Base-by-base conservation (phyloP, 2,329 filamentous ascomycete species). In the Fusarium burgessii region DNA sequence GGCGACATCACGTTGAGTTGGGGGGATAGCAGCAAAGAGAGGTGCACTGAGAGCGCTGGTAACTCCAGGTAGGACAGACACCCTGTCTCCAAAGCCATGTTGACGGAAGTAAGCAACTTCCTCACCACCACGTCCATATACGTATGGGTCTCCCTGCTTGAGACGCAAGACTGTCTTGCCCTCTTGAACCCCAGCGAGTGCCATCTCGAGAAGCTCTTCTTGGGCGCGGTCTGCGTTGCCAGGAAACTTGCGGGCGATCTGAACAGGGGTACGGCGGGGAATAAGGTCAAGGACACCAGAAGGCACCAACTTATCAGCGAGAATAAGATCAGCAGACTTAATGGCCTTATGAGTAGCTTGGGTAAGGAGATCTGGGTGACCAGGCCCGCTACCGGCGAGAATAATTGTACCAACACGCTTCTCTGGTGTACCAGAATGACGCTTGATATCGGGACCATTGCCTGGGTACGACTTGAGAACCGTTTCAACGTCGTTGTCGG, bases 241-340 rank as follows among this genome's bases (percentile, higher is more conserved):
- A 2, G 96, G 96, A 81, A 99, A 99, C 80, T 99, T 99, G 77
- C 95, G 92, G 7, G 96, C 95, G 75, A 99, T 99, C 76, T 93
- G 90, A 15, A 98, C 91, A 13, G 92, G 91, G 12, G 95, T 97
- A 58, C 95, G 90, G 38, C 96, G 93, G 3, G 96, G 96, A 60
- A 98, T 92, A 18, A 99, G 89, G 71, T 95, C 93, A 13, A 99
- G 86, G 5, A 99, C 93, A 11, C 92, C 90, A 0, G 93, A 87
- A 0, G 96, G 93, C 6, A 96, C 93, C 50, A 96, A 91, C 82
- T 96, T 96, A 82, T 96, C 93, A 43, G 93, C 93, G 8, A 96
- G 89, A 66, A 96, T 88, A n/a, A 96, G 81, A 78, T 95, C 92
- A 32, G 93, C 93, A 13, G 86, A 82, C 51, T 90, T 86, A 62